Base-by-base conservation (phyloP, 2,329 filamentous ascomycete species). In the Apiospora aurea region DNA sequence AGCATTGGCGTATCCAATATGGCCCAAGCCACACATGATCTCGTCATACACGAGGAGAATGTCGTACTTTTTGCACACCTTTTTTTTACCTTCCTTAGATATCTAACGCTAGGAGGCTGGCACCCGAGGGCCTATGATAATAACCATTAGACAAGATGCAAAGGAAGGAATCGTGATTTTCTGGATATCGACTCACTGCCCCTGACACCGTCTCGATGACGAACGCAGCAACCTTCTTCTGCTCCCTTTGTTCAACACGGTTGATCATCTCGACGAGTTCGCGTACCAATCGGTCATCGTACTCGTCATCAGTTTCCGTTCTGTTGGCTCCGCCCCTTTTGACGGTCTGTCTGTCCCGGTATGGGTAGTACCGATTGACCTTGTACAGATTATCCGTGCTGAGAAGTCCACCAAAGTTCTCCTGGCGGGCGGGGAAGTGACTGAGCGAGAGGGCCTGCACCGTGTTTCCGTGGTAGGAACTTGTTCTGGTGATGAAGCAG, bases 1-100 rank as follows among this genome's bases (percentile, higher is more conserved):
- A 0, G 67, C 67, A 14, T 69, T 14, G 11, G 46, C 18, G 16
- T 69, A 69, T 2, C 67, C 67, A 5, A 13, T 51, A 21, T 44
- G 67, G 13, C 67, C 67, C 34, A 51, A 10, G 7, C 67, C 67
- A 34, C 67, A 69, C 67, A 69, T 69, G 67, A 69, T 21, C 29
- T 69, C 67, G 24, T 69, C 67, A 13, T 69, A 69, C 3, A 69
- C 67, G 34, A 69, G 67, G 11, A 69, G 34, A 4, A 69, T n/a
- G 16, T 24, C 26, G 5, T 51, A 29, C 4, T n/a, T 11, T 11
- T 10, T n/a, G 67, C 67, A 69, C 4, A 69, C 67, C 24, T 51
- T 38, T 18, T 38, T 18, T 49, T 69, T 16, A 69, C 44, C 24
- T 51, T 69, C 2, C 18, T 0, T 5, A 69, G 44, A 43, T 69